Percentiles rank a stretch among this genome's conserved stretches.
These are phyloP conservation scores for Eutrema salsugineum DNA, from an alignment of 441 rosid species.

Conservation along the genomic window DNA sequence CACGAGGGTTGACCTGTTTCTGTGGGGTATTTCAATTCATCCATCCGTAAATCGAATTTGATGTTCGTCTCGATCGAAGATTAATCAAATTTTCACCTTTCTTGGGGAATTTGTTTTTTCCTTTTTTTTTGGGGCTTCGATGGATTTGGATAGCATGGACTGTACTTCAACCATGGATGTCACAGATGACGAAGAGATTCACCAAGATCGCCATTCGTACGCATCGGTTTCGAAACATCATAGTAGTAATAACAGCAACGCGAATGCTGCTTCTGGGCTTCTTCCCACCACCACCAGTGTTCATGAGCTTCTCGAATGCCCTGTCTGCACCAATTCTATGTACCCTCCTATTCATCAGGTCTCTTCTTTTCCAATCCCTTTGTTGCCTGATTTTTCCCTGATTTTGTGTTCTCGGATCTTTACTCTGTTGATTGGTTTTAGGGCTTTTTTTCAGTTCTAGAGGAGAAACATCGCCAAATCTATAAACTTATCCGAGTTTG, in stretches of 20 bases:
- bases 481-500: neutral
- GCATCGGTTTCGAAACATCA: slow-evolving; percentile 64
- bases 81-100: neutral
- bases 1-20: slow-evolving; percentile 31
- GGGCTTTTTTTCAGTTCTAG: slow-evolving; percentile 3
- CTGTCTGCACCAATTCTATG: slow-evolving; percentile 97
- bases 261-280: slow-evolving; percentile 41
- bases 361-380: neutral
- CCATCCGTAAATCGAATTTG: neutral
- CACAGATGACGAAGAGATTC: slow-evolving; percentile 86
- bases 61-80: slow-evolving; percentile 13
- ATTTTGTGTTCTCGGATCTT: neutral
- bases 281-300: slow-evolving; percentile 74
- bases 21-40: slow-evolving; percentile 1
- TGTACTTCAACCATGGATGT: slow-evolving; percentile 69
- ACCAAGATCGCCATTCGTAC: slow-evolving; percentile 51
- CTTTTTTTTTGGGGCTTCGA: slow-evolving; percentile 19
- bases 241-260: slow-evolving; percentile 27
- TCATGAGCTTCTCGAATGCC: slow-evolving; percentile 97
- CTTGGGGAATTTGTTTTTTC: neutral
- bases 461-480: neutral
- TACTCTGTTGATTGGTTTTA: neutral
- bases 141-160: slow-evolving; percentile 81
- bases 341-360: slow-evolving; percentile 99
- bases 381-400: neutral